Evolutionary conservation across 192 early-diverging fungal species (phyloP), one percentile per base, ranked within the genome.

Genomic region (Coemansia sp.): DNA sequence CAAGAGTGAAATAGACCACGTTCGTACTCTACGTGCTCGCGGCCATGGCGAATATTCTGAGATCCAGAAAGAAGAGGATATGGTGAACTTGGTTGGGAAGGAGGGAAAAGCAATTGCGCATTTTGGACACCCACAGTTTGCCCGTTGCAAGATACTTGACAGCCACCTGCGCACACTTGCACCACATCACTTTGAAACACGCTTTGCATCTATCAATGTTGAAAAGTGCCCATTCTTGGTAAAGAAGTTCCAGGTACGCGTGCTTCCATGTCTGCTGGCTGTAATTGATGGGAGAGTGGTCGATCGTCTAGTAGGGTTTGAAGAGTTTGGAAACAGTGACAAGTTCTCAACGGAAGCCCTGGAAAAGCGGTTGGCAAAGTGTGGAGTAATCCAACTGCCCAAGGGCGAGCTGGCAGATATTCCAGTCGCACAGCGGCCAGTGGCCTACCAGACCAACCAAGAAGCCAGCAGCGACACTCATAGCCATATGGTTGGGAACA

Each of bases 91-190:
- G 40, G 90, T 92, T n/a, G 92, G 93, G 40, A 74, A 76, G 42
- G 85, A 88, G 15, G 88, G 87, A 37, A 69, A 56, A 53, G 85
- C 84, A n/a, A 84, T 89, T 16, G 91, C 96, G 0, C 95, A 97
- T 68, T 99, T 99, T 69, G 91, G 81, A 37, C 97, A 99, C 68
- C 89, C 91, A 53, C 93, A 98, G 66, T 99, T 99, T 81, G 86
- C 93, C 54, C 86, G 95, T 40, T 99, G 97, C 74, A 88, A 92
- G 69, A 93, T 97, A 45, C 89, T 99, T 70, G 95, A 99, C 72
- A 89, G 83, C 73, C 97, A 99, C 75, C 71, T 99, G 42, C 85
- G 87, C 65, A 86, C 91, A 77, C 61, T 99, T n/a, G 90, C 96
- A 7, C 73, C 82, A 56, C 87, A 91, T 68, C 91, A 97, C 70